phyloP scores from a whole-genome alignment of 2,329 filamentous ascomycete species.

The Colletotrichum trifolii region DNA sequence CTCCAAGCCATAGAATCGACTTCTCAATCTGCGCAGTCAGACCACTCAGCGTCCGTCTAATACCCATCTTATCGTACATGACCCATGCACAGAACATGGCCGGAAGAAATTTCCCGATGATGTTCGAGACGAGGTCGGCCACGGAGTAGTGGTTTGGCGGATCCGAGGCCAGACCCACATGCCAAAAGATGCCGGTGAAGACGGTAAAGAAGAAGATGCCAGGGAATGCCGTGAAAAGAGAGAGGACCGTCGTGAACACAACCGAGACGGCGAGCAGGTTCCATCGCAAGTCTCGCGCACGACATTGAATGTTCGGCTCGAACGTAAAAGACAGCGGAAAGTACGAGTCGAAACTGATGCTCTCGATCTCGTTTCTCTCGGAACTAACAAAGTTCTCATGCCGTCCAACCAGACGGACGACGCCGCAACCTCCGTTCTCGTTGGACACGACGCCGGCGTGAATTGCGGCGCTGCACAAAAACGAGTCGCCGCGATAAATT shows the following conservation, averaged over 20 bases:
- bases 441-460: slow-evolving; percentile 84
- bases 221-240: slow-evolving; percentile 83
- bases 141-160: slow-evolving; percentile 77
- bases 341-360: slow-evolving; percentile 83
- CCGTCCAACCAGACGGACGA: slow-evolving; percentile 78
- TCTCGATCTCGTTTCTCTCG: slow-evolving; percentile 78
- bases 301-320: slow-evolving; percentile 70
- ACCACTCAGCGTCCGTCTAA: slow-evolving; percentile 75
- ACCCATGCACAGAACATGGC: slow-evolving; percentile 89
- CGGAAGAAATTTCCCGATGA: slow-evolving; percentile 85
- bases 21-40: slow-evolving; percentile 90
- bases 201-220: slow-evolving; percentile 85
- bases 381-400: slow-evolving; percentile 72
- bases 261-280: slow-evolving; percentile 83
- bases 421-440: slow-evolving; percentile 81
- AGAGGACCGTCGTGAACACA: slow-evolving; percentile 80
- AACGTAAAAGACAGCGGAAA: slow-evolving; percentile 92
- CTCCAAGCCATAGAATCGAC: slow-evolving; percentile 88
- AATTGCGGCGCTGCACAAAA: slow-evolving; percentile 85
- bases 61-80: slow-evolving; percentile 85
- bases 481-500: slow-evolving; percentile 89
- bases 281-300: slow-evolving; percentile 85
- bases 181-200: slow-evolving; percentile 87
- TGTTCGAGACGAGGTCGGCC: slow-evolving; percentile 78
- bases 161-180: slow-evolving; percentile 90